phyloP scores from a whole-genome alignment of 1,284 basidiomycete species.

The Melampsora larici-populina region DNA sequence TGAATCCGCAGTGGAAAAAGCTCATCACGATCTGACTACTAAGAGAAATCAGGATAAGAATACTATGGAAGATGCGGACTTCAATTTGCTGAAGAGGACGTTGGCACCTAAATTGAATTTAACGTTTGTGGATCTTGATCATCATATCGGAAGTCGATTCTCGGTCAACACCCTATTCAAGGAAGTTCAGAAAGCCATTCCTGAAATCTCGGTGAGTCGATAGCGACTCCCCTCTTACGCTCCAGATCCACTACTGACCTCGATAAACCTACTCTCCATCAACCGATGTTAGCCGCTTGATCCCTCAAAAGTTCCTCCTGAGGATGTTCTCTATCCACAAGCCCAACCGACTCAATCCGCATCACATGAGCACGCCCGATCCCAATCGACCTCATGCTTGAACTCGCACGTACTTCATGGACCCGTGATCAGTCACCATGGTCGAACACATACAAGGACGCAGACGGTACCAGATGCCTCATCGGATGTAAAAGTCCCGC shows the following conservation, averaged over 20 bases:
- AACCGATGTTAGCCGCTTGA: background rate
- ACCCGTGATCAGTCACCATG: no score
- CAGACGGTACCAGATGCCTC: background rate
- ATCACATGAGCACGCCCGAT: background rate
- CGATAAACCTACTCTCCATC: no score
- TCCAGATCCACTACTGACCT: background rate
- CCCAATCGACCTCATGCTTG: background rate
- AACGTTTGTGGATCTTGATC: conserved; percentile 42
- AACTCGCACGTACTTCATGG: no score
- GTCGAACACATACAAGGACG: background rate
- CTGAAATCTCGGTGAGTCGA: conserved; percentile 27
- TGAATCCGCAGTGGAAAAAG: no score
- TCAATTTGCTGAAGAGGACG: conserved; percentile 19
- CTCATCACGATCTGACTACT: no score
- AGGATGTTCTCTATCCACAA: background rate
- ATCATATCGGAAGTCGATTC: conserved; percentile 42
- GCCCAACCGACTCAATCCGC: background rate
- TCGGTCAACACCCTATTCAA: conserved; percentile 40
- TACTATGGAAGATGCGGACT: background rate
- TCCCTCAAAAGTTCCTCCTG: background rate
- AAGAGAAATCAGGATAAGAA: no score
- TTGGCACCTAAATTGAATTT: conserved; percentile 38
- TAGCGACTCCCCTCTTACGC: background rate
- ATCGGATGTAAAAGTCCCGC: background rate
- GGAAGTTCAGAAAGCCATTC: conserved; percentile 41